Evolutionary conservation across 2,329 filamentous ascomycete genomes (phyloP), one percentile per base, ranked within the genome.

Genomic region (Aspergillus versicolor): DNA sequence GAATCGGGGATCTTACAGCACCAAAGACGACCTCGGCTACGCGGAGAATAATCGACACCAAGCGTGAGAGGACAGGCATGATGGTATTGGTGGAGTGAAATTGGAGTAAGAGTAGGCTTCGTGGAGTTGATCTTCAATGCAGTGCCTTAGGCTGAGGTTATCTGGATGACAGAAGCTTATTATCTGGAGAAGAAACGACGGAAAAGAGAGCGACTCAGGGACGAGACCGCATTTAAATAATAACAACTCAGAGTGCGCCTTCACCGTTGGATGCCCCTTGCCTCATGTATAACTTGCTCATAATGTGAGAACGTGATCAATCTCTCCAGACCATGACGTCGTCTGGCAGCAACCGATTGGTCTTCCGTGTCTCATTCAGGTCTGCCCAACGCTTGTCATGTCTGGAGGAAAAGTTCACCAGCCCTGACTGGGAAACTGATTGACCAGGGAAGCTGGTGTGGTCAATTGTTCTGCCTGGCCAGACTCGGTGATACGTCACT

Each of bases 21-120:
- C 83, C 87, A 68, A 89, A 91, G 66, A 80, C 84, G 61, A 92
- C 81, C 76, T 91, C 81, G 65, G 79, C 81, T 12, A 83, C 69
- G 69, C 86, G 84, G 64, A 88, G 78, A 65, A 83, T 70, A 61
- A 86, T 78, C 22, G 83, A 84, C 27, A 82, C 61, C 21, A 87
- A 63, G 57, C 84, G 81, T 9, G 81, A 79, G 59, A 85, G 56
- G 61, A 82, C 74, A 54, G 73, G 73, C 81, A 84, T 84, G 56
- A 46, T 70, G 62, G 27, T 13, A 34, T 13, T 30, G 17, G 57
- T 42, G 44, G 40, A 30, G 47, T 38, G 9, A 30, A 40, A 27
- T 52, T 46, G 46, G 27, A 17, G 32, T 34, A 52, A 42, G 21
- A 24, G 43, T 27, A 41, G 45, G 41, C 48, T 45, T 45, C 21